Evolutionary conservation across 352 stramenopile genomes (phyloP).

Genomic region (Phytophthora parvispora): DNA sequence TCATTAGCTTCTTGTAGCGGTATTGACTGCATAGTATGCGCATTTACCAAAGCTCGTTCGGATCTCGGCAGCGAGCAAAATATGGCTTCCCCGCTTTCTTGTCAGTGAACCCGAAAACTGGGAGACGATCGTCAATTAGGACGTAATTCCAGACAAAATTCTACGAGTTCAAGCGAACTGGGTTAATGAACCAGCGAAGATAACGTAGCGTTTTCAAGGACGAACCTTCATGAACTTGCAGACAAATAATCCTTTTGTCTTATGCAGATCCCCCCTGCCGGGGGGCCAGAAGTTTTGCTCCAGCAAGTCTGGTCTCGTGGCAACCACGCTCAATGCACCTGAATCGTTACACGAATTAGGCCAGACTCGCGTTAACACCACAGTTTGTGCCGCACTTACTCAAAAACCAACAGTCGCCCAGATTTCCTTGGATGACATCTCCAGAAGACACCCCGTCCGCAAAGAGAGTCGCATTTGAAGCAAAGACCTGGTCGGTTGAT

Average conservation of each 20-base stretch:
- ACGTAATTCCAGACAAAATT: constrained; percentile 94
- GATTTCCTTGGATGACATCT: constrained; percentile 91
- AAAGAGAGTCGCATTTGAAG: constrained; percentile 78
- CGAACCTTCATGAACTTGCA: constrained; percentile 94
- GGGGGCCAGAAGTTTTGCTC: constrained; percentile 89
- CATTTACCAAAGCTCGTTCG: constrained; percentile 87
- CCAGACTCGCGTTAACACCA: neutral
- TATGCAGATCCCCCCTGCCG: constrained; percentile 71
- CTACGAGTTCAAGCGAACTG: constrained; percentile 25
- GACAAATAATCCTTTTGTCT: constrained; percentile 87
- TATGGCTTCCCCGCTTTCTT: constrained; percentile 86
- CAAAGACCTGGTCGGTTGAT: constrained; percentile 55
- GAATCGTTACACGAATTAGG: neutral
- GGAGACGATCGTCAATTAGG: constrained; percentile 92
- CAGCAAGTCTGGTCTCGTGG: constrained; percentile 82
- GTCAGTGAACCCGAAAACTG: constrained; percentile 88
- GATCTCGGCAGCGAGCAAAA: constrained; percentile 86
- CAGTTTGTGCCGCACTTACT: constrained; percentile 49
- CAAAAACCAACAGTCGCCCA: constrained; percentile 95
- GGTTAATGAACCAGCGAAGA: neutral
- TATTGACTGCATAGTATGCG: neutral
- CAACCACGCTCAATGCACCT: constrained; percentile 91
- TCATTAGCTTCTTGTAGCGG: constrained; percentile 1
- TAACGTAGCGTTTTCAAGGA: neutral
- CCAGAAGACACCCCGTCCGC: constrained; percentile 76